phyloP scores from a whole-genome alignment of 2,329 filamentous ascomycete genomes.

The Incumbomyces lentus region DNA sequence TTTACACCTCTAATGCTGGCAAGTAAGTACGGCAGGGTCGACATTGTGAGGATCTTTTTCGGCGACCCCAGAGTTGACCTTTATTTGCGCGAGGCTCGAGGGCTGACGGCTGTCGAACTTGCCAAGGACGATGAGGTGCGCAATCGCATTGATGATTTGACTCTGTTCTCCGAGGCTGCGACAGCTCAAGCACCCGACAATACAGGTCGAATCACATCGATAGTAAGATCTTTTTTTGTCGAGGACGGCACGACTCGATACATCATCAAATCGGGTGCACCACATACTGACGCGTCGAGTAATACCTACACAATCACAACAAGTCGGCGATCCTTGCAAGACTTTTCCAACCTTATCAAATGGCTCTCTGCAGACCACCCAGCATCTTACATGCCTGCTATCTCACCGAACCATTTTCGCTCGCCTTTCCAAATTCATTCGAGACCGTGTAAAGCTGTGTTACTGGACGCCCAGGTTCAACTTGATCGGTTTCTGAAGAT shows the following conservation, averaged over 20 bases:
- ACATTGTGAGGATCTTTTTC: slow-evolving; percentile 83
- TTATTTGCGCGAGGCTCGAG: slow-evolving; percentile 70
- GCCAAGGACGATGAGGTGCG: slow-evolving; percentile 97
- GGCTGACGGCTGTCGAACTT: slow-evolving; percentile 86
- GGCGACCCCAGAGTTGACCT: slow-evolving; percentile 79
- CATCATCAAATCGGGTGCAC: slow-evolving; percentile 86
- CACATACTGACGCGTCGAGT: slow-evolving; percentile 50
- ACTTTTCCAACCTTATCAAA: slow-evolving; percentile 83
- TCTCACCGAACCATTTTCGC: slow-evolving; percentile 54
- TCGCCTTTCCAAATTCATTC: slow-evolving; percentile 90
- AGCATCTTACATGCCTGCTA: slow-evolving; percentile 81
- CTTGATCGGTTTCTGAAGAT: slow-evolving; percentile 83
- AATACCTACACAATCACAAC: slow-evolving; percentile 85
- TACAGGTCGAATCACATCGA: slow-evolving; percentile 77
- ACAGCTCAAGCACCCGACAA: slow-evolving; percentile 40
- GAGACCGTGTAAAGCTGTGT: slow-evolving; percentile 73
- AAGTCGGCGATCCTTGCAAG: slow-evolving; percentile 71
- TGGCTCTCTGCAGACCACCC: slow-evolving; percentile 83
- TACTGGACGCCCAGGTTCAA: slow-evolving; percentile 77
- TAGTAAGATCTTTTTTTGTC: slow-evolving; percentile 92
- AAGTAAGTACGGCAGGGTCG: slow-evolving; percentile 92
- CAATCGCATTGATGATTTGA: slow-evolving; percentile 90
- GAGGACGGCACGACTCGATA: slow-evolving; percentile 90
- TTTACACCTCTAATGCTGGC: slow-evolving; percentile 97
- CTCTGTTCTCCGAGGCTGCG: slow-evolving; percentile 61